A percentile compares a stretch with the other conserved stretches of the same genome.
Evolutionary conservation across 495 filamentous ascomycete species (phyloP).

Genomic region (Apodospora peruviana): DNA sequence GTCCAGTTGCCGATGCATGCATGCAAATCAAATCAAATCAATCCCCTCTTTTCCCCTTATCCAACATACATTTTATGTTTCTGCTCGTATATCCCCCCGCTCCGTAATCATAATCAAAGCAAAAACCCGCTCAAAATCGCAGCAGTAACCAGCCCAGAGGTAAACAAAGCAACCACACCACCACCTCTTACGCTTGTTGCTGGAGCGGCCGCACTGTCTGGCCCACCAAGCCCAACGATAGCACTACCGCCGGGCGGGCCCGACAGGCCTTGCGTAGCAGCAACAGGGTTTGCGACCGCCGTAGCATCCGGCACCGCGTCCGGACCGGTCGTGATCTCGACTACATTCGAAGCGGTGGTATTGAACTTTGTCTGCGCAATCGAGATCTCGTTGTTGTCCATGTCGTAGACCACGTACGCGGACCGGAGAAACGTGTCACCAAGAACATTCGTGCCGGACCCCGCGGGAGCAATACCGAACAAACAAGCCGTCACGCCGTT

Average conservation of each 20-base stretch:
- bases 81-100: too few relatives aligned
- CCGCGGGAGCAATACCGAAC: slow-evolving; percentile 72
- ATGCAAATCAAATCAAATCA: too few relatives aligned
- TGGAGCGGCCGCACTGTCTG: not conserved
- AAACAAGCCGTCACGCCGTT: slow-evolving; percentile 61
- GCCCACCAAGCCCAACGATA: not conserved
- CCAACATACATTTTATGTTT: too few relatives aligned
- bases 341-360: slow-evolving; percentile 53
- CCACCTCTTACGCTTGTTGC: not conserved
- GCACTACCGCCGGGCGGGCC: not conserved
- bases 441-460: slow-evolving; percentile 60
- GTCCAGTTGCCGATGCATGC: too few relatives aligned
- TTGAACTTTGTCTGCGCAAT: slow-evolving; percentile 85
- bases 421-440: slow-evolving; percentile 92
- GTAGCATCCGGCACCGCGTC: slow-evolving; percentile 66
- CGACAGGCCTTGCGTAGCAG: slow-evolving; percentile 35
- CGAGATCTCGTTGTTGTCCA: slow-evolving; percentile 81
- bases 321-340: slow-evolving; percentile 66
- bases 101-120: too few relatives aligned
- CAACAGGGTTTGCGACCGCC: slow-evolving; percentile 58
- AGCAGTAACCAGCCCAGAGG: not conserved
- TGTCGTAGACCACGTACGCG: slow-evolving; percentile 89
- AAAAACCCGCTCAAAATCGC: not conserved
- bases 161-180: not conserved
- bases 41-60: too few relatives aligned